Base-by-base conservation (phyloP, 495 filamentous ascomycete species). In the Penicillium turbatum region DNA sequence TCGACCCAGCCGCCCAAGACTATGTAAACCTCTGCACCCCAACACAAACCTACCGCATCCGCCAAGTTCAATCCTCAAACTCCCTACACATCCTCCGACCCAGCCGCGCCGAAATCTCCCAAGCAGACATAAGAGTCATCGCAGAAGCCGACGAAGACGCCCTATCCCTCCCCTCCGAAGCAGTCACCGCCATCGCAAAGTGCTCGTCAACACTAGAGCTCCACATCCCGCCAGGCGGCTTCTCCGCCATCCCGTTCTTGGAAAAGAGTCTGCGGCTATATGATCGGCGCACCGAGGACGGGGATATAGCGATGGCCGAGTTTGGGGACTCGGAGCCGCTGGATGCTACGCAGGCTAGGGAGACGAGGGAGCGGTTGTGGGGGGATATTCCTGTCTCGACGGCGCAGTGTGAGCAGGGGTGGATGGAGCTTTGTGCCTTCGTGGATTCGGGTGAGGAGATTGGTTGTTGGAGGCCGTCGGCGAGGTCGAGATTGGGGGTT, bases 61-160 rank as follows among this genome's bases (percentile, higher is more conserved):
- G 88, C 16, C 90, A 96, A 68, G 90, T 96, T 56, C 90, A 92
- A 63, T 92, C 90, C 0, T 96, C 90, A 13, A 97, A 97, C 65
- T 86, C 86, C 6, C 72, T 96, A 32, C 87, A 89, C 67, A 64
- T 96, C 7, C 74, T 89, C 26, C 67, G 75, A 27, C 79, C 89
- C n/a, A 76, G 75, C 39, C 59, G 57, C 4, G 66, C 61, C 11
- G 50, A 57, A 3, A 64, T 65, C 40, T 55, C 68, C 16, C 48
- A 51, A 7, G 62, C 57, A 12, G 66, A 72, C 47, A 68, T 70
- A 37, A 65, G 63, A 34, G 62, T 69, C 48, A 59, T 69, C 31
- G 64, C 56, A 19, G 58, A 62, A 7, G 57, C 48, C 30, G 58
- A 41, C 11, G 64, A 66, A 19, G 54, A 55, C 12, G 62, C 68